Conservation (phyloP, 1,284 basidiomycete species). For the Trichosporon sp. region DNA sequence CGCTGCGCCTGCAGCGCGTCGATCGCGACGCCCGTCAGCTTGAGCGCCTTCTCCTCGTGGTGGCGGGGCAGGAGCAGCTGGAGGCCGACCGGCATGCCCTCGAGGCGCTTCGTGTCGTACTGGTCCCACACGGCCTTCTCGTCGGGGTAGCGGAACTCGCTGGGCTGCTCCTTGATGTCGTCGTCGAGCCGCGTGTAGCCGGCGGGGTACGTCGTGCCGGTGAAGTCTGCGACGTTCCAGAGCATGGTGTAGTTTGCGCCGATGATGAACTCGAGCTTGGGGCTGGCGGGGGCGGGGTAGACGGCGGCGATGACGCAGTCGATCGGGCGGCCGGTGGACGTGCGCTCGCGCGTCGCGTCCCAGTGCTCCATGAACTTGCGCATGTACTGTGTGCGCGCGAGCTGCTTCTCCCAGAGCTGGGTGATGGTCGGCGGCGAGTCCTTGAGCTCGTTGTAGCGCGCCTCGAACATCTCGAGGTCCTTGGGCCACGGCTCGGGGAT, state of each 20-base stretch:
- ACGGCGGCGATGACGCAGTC: slow-evolving; percentile 20
- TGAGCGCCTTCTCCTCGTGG: slow-evolving; percentile 46
- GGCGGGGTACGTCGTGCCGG: slow-evolving; percentile 60
- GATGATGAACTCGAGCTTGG: slow-evolving; percentile 11
- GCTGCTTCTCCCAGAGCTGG: slow-evolving; percentile 18
- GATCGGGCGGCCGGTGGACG: slow-evolving; percentile 16
- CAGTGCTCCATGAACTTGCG: slow-evolving; percentile 14
- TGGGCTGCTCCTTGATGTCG: slow-evolving; percentile 34
- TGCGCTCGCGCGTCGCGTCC: slow-evolving; percentile 7
- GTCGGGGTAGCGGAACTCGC: slow-evolving; percentile 51
- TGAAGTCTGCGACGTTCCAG: slow-evolving; percentile 55
- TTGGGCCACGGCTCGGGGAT: slow-evolving; percentile 23
- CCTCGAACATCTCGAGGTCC: slow-evolving; percentile 8
- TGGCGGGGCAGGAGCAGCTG: slow-evolving; percentile 63
- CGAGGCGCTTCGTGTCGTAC: slow-evolving; percentile 56
- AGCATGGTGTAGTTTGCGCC: slow-evolving; percentile 16
- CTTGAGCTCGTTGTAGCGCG: slow-evolving; percentile 8
- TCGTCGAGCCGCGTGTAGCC: slow-evolving; percentile 51
- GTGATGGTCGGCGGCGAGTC: slow-evolving; percentile 10
- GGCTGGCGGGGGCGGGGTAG: slow-evolving; percentile 11
- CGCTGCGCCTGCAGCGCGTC: slow-evolving; percentile 43
- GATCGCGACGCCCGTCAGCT: slow-evolving; percentile 20
- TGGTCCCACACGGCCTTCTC: slow-evolving; percentile 56
- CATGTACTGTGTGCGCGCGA: slow-evolving; percentile 12
- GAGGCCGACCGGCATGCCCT: slow-evolving; percentile 60